Evolutionary conservation across 306 rosid species (phyloP).

Genomic region (Acacia acuminata): DNA sequence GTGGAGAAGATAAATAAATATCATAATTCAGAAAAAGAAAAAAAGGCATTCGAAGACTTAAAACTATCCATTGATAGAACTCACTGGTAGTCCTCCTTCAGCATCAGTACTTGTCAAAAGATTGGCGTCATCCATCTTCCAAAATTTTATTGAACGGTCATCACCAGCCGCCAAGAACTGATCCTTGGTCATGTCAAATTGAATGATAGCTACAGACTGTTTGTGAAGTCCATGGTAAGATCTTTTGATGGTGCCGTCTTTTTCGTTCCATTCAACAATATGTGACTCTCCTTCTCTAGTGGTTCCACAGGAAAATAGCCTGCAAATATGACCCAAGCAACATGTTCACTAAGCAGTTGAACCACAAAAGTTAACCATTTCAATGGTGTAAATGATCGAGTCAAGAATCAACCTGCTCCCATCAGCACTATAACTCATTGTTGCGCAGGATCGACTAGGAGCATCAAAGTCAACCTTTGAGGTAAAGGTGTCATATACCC

Average conservation of each 20-base stretch:
- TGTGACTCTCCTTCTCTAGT: conserved; percentile 91
- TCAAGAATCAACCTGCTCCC: conserved; percentile 76
- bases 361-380: neutral
- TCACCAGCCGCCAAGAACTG: conserved; percentile 90
- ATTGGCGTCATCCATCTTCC: conserved; percentile 65
- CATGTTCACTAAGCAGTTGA: neutral
- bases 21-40: neutral
- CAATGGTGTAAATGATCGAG: neutral
- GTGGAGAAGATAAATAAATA: neutral
- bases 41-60: conserved; percentile 21
- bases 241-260: conserved; percentile 92
- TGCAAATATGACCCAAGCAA: conserved; percentile 7
- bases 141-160: conserved; percentile 1
- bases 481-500: conserved; percentile 93
- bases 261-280: conserved; percentile 97
- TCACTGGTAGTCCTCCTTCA: conserved; percentile 95
- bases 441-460: conserved; percentile 97
- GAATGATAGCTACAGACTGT: conserved; percentile 85
- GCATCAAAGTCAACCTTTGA: conserved; percentile 97
- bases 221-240: conserved; percentile 94
- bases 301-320: conserved; percentile 98
- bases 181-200: conserved; percentile 89
- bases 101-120: conserved; percentile 84
- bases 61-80: conserved; percentile 34
- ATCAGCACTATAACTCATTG: conserved; percentile 94